These are phyloP conservation scores for Xylaria acuta DNA, from an alignment of 495 filamentous ascomycete species.

Conservation along the genomic window DNA sequence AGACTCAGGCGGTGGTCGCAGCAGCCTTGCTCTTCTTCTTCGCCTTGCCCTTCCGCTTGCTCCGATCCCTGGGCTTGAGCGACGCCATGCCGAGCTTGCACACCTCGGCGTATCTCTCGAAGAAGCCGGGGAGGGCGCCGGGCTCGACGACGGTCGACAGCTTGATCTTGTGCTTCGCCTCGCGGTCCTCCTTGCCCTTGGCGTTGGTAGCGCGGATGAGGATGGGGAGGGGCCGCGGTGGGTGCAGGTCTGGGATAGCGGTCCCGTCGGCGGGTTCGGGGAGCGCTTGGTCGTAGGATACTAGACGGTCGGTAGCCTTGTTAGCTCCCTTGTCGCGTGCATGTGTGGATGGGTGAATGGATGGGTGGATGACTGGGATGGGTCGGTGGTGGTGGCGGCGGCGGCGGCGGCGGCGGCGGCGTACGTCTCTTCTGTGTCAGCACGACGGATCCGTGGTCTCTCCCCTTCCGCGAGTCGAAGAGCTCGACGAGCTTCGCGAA, in stretches of 20 bases:
- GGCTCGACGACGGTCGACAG: slow-evolving; percentile 82
- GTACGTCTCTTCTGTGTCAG: slow-evolving; percentile 85
- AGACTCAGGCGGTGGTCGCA: slow-evolving; percentile 25
- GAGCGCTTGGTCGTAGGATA: slow-evolving; percentile 43
- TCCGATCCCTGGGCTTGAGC: slow-evolving; percentile 92
- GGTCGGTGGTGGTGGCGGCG: too few species aligned
- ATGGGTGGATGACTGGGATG: not conserved
- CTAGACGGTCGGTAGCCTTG: slow-evolving; percentile 31
- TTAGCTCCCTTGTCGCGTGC: slow-evolving; percentile 24
- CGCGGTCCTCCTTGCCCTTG: slow-evolving; percentile 58
- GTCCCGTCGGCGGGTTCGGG: slow-evolving; percentile 37
- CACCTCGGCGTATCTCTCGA: slow-evolving; percentile 84
- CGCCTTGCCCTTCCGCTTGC: slow-evolving; percentile 77
- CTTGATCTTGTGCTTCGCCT: slow-evolving; percentile 68
- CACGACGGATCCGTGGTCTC: slow-evolving; percentile 77
- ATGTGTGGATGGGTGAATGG: slow-evolving; percentile 14
- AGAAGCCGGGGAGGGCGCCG: slow-evolving; percentile 79
- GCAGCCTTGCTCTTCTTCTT: slow-evolving; percentile 72
- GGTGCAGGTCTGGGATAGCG: slow-evolving; percentile 60
- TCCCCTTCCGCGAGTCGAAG: slow-evolving; percentile 70
- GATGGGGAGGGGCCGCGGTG: slow-evolving; percentile 66
- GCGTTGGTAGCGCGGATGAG: slow-evolving; percentile 86
- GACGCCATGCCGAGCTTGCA: slow-evolving; percentile 85
- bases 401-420: too few species aligned
- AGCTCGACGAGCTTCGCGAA: slow-evolving; percentile 78